phyloP scores from a whole-genome alignment of 2,329 filamentous ascomycete species.

The Trichothecium sympodiale region DNA sequence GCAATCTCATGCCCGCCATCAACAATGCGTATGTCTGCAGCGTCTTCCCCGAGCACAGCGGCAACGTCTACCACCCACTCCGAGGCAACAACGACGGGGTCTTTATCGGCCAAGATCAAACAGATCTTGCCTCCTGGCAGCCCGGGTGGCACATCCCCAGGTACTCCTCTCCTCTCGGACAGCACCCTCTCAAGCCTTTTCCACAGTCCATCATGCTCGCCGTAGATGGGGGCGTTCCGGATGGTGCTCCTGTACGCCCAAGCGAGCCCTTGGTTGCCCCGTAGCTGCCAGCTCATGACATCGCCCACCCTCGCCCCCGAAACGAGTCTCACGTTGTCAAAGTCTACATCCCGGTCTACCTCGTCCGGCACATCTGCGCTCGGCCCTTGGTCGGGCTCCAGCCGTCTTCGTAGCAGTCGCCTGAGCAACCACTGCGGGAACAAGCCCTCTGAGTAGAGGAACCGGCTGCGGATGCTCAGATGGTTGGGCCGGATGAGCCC shows the following conservation, averaged over 20 bases:
- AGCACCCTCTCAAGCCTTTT: slow-evolving; percentile 33
- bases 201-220: slow-evolving; percentile 49
- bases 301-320: slow-evolving; percentile 39
- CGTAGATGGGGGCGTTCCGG: slow-evolving; percentile 57
- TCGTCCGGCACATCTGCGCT: slow-evolving; percentile 25
- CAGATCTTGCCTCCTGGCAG: slow-evolving; percentile 41
- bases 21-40: slow-evolving; percentile 42
- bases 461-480: slow-evolving; percentile 46
- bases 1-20: slow-evolving; percentile 61
- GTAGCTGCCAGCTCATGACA: slow-evolving; percentile 60
- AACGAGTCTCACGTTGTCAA: slow-evolving; percentile 34
- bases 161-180: slow-evolving; percentile 2
- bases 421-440: slow-evolving; percentile 49
- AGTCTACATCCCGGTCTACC: slow-evolving; percentile 28
- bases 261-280: slow-evolving; percentile 55
- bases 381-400: slow-evolving; percentile 29
- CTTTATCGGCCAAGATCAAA: slow-evolving; percentile 53
- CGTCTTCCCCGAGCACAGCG: slow-evolving; percentile 43
- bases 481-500: slow-evolving; percentile 57
- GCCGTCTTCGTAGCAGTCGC: slow-evolving; percentile 36
- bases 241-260: slow-evolving; percentile 61
- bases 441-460: slow-evolving; percentile 50
- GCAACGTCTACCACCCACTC: slow-evolving; percentile 53
- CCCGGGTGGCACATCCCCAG: slow-evolving; percentile 18
- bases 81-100: slow-evolving; percentile 54